A percentile compares a stretch with the other conserved stretches of the same genome.
phyloP scores from a whole-genome alignment of 192 early-diverging fungal species.

The Coemansia sp. region DNA sequence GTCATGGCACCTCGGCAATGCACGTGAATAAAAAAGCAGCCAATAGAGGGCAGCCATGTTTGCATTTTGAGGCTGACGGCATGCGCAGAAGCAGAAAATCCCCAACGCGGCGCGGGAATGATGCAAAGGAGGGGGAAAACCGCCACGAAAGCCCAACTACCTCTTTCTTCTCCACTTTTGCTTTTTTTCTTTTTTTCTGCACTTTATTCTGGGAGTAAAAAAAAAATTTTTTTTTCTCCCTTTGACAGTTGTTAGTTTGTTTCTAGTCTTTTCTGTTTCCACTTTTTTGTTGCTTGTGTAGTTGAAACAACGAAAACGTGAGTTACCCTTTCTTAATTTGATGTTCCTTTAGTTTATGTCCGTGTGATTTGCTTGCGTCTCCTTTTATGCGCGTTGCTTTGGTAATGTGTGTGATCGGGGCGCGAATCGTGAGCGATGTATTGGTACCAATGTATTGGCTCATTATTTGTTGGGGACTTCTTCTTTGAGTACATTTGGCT shows the following conservation, averaged over 20 bases:
- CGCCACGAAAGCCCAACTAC: slow-evolving; percentile 20
- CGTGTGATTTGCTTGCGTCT: neutral
- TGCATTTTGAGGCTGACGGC: neutral
- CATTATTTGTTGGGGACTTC: too few species aligned
- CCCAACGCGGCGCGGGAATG: slow-evolving; percentile 10
- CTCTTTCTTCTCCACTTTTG: slow-evolving; percentile 50
- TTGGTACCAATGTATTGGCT: neutral
- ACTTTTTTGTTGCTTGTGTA: slow-evolving; percentile 22
- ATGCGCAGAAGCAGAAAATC: neutral
- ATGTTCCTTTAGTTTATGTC: neutral
- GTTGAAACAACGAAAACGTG: slow-evolving; percentile 22
- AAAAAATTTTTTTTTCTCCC: slow-evolving; percentile 3
- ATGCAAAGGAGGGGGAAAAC: slow-evolving; percentile 17
- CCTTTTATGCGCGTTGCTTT: neutral
- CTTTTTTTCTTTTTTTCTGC: slow-evolving; percentile 20
- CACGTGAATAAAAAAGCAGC: slow-evolving; percentile 40
- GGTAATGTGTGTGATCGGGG: neutral
- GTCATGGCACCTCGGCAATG: slow-evolving; percentile 20
- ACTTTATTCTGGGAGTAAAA: slow-evolving; percentile 5
- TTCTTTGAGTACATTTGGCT: too few species aligned
- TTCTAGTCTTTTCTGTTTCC: slow-evolving; percentile 10
- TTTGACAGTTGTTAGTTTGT: slow-evolving; percentile 5
- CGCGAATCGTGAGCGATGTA: neutral
- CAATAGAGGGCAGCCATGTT: slow-evolving; percentile 23
- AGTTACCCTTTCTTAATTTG: slow-evolving; percentile 1